Base-by-base conservation (phyloP, 495 filamentous ascomycete genomes). In the Acidomyces sp. region DNA sequence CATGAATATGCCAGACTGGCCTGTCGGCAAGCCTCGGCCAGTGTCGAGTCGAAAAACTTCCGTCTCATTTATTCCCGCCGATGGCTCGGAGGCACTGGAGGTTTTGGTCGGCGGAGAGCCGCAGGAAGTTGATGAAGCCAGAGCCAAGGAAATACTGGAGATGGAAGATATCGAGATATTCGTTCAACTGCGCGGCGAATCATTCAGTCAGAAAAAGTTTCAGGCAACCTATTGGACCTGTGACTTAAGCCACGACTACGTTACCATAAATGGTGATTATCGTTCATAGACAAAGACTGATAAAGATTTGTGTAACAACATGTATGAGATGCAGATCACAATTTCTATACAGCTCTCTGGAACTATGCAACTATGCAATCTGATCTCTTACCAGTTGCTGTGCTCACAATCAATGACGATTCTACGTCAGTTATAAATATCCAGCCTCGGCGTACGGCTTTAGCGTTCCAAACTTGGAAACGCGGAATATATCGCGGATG, bases 181-280 rank as follows among this genome's bases (percentile, higher is more conserved):
- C 41, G 60, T 67, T 2, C 47, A 44, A 43, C 36, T 66, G 41
- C 54, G 55, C 21, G 57, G 58, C 17, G 49, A 43, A 26, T 66
- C 61, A n/a, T 6, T 17, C 4, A 7, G 27, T 37, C 9, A 38
- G 7, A 10, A 17, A 20, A 37, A 2, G 12, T 2, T 1, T 18
- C 26, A 40, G 25, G 76, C 87, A 59, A 83, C 77, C 7, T 86
- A 85, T 60, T 96, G 85, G 80, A 94, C 88, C 48, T 96, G 90
- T 60, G 90, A 96, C 65, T 92, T 93, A 62, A 94, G 85, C 62
- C 90, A 95, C 59, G 90, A 96, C 64, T 97, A 90, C 66, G 85
- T 77, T 31, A 92, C 85, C 25, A 93, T 92, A 55, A 92, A 93
- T 60, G 85, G 81, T 33, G 85, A 93, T 60, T 93, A 93, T 63